These are phyloP conservation scores for Suhomyces prunicola DNA, from an alignment of 805 yeast species.

Conservation along the genomic window DNA sequence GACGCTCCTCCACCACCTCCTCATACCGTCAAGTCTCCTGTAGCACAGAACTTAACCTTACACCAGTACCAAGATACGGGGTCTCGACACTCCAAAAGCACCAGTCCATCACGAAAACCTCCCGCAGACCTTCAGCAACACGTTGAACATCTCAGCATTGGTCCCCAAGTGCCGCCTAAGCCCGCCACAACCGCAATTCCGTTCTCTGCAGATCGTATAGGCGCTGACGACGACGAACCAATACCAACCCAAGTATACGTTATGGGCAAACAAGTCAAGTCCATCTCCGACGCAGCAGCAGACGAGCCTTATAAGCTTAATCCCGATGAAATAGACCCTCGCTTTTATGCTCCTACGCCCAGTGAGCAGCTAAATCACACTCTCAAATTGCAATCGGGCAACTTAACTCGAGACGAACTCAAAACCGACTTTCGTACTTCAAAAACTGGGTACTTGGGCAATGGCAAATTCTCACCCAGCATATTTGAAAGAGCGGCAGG, in stretches of 20 bases:
- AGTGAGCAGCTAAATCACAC: conserved; percentile 33
- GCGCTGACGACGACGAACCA: conserved; percentile 26
- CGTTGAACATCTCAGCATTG: background rate
- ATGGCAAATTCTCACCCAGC: conserved; percentile 27
- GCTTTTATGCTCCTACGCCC: conserved; percentile 56
- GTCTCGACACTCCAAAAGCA: background rate
- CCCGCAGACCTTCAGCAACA: background rate
- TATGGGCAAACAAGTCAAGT: conserved; percentile 32
- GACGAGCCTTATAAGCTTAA: conserved; percentile 56
- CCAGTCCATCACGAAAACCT: background rate
- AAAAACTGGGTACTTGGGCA: conserved; percentile 41
- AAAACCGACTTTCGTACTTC: conserved; percentile 26
- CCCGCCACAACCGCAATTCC: conserved; percentile 28
- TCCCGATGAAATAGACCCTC: conserved; percentile 80
- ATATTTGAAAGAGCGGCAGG: conserved; percentile 12
- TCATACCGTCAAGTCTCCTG: background rate
- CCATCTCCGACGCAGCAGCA: conserved; percentile 21
- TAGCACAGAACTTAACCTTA: background rate
- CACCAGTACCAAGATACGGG: background rate
- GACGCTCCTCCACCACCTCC: background rate
- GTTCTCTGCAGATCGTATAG: conserved; percentile 43
- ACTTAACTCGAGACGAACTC: conserved; percentile 14
- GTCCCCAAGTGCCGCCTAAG: background rate
- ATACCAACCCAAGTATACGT: conserved; percentile 35
- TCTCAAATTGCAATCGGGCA: conserved; percentile 21